Evolutionary conservation across 2,329 filamentous ascomycete species (phyloP).

Genomic region (Hypomyces perniciosus): DNA sequence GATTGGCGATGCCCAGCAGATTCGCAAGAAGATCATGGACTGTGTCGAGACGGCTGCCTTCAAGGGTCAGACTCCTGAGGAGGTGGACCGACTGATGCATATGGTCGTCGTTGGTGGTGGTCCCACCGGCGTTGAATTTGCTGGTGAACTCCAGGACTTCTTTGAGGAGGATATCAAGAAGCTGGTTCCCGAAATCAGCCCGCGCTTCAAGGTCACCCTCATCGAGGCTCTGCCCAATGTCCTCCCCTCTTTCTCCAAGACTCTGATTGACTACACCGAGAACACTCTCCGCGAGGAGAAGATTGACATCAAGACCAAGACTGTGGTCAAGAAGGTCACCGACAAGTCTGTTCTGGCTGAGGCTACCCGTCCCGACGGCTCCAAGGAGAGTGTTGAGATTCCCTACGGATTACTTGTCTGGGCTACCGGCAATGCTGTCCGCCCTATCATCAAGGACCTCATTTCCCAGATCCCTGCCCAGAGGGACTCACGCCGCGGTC

Average conservation of each 20-base stretch:
- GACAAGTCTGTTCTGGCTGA: conserved; percentile 91
- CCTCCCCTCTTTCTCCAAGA: conserved; percentile 97
- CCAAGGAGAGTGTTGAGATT: conserved; percentile 73
- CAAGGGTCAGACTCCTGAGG: conserved; percentile 86
- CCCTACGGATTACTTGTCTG: conserved; percentile 96
- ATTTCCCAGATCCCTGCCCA: conserved; percentile 90
- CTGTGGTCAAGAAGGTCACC: conserved; percentile 96
- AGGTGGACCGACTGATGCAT: conserved; percentile 89
- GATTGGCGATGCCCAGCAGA: conserved; percentile 90
- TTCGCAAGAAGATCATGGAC: conserved; percentile 99
- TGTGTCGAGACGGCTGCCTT: conserved; percentile 97
- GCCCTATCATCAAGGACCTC: conserved; percentile 82
- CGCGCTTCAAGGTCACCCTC: conserved; percentile 94
- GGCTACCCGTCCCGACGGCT: conserved; percentile 71
- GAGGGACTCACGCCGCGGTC: conserved; percentile 87
- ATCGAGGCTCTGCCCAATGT: conserved; percentile 96
- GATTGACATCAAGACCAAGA: conserved; percentile 96
- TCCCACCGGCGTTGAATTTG: conserved; percentile 96
- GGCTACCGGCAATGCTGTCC: conserved; percentile 94
- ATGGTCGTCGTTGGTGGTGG: conserved; percentile 96
- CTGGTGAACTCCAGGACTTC: conserved; percentile 96
- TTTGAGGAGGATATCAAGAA: conserved; percentile 98
- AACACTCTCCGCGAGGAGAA: conserved; percentile 98
- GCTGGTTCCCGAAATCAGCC: conserved; percentile 90
- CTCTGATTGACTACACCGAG: conserved; percentile 98